Evolutionary conservation across 2,329 filamentous ascomycete genomes (phyloP).

Genomic region (Fonsecaea monophora): DNA sequence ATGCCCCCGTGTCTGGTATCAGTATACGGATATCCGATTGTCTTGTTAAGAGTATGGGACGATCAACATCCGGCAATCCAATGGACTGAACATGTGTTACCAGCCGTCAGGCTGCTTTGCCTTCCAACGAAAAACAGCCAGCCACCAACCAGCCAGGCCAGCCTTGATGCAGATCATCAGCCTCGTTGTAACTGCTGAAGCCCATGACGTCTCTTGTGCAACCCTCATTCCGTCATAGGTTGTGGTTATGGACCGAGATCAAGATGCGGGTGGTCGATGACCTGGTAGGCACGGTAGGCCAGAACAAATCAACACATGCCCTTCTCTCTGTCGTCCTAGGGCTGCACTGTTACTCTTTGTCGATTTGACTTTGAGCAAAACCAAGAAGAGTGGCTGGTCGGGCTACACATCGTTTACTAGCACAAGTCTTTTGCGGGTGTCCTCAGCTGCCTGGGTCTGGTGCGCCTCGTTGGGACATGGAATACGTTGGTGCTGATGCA

Average conservation of each 20-base stretch:
- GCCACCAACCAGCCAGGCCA: not conserved
- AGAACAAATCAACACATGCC: conserved; percentile 1
- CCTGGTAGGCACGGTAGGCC: not conserved
- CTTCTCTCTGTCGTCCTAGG: not conserved
- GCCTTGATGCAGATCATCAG: conserved; percentile 1
- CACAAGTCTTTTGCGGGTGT: not conserved
- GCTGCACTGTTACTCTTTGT: not conserved
- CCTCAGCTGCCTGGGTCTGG: not conserved
- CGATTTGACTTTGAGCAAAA: conserved; percentile 6
- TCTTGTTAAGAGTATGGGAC: not conserved
- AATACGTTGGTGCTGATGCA: not conserved
- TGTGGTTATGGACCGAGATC: not conserved
- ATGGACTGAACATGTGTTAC: not conserved
- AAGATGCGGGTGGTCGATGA: not conserved
- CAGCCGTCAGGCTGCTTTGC: not conserved
- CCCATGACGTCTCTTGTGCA: conserved; percentile 1
- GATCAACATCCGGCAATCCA: not conserved
- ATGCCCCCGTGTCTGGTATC: not conserved
- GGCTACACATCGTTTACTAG: conserved; percentile 19
- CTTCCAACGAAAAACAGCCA: not conserved
- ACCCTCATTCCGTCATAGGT: not conserved
- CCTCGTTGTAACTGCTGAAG: not conserved
- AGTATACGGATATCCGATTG: not conserved
- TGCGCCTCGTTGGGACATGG: not conserved
- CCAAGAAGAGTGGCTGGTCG: not conserved